A percentile compares a stretch with the other conserved stretches of the same genome.
phyloP scores from a whole-genome alignment of 1,284 basidiomycete species.

The Phaffia rhodozyma region DNA sequence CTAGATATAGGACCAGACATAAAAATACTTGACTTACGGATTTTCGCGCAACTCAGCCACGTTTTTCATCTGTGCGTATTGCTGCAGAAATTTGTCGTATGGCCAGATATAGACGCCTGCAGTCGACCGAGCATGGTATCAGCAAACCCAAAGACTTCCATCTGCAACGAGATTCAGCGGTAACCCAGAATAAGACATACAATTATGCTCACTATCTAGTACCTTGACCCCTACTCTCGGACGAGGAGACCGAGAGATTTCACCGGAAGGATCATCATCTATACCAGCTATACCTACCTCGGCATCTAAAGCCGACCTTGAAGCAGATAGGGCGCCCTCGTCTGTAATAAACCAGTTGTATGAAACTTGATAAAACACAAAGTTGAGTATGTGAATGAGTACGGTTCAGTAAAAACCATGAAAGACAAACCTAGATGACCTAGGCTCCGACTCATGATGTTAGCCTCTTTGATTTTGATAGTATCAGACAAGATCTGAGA shows the following conservation, averaged over 20 bases:
- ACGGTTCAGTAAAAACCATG: conserved; percentile 10
- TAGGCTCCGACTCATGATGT: conserved; percentile 55
- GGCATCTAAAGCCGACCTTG: conserved; percentile 69
- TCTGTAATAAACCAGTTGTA: conserved; percentile 88
- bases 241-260: conserved; percentile 55
- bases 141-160: background rate
- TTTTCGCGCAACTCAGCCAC: conserved; percentile 82
- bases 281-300: conserved; percentile 82
- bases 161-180: background rate
- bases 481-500: conserved; percentile 62
- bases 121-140: conserved; percentile 11
- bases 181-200: conserved; percentile 21
- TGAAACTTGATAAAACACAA: conserved; percentile 39
- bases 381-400: conserved; percentile 60
- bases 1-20: background rate
- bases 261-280: conserved; percentile 76
- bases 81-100: conserved; percentile 70
- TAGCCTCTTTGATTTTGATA: conserved; percentile 83
- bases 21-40: conserved; percentile 36
- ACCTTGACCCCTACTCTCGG: conserved; percentile 84
- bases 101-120: conserved; percentile 80
- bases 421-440: background rate
- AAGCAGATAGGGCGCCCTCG: conserved; percentile 64
- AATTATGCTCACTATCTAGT: conserved; percentile 66
- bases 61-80: conserved; percentile 87